A percentile compares a stretch with the other conserved stretches of the same genome.
phyloP scores from a whole-genome alignment of 176 grass and related monocot species.

The Aegilops speltoides region DNA sequence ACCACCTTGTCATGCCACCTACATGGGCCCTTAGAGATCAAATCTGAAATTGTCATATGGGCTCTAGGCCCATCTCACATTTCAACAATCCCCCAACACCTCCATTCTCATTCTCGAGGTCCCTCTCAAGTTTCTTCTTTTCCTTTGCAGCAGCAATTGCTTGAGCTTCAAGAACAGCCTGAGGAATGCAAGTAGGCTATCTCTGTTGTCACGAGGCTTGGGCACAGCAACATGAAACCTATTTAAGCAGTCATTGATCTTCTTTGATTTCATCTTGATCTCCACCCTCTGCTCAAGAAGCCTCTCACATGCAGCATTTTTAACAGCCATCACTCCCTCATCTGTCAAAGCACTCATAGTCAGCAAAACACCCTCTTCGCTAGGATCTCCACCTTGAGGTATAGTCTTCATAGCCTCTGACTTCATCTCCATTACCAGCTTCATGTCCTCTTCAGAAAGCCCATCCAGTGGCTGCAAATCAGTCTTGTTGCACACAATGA shows the following conservation, averaged over 20 bases:
- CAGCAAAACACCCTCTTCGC: slow-evolving; percentile 57
- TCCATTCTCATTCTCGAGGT: slow-evolving; percentile 70
- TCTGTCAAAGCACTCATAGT: slow-evolving; percentile 83
- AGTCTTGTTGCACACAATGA: slow-evolving; percentile 79
- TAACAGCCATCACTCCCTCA: slow-evolving; percentile 70
- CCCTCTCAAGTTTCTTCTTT: slow-evolving; percentile 67
- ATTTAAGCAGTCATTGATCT: slow-evolving; percentile 55
- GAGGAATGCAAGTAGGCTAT: slow-evolving; percentile 50
- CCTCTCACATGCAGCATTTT: slow-evolving; percentile 61
- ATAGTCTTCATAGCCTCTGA: slow-evolving; percentile 58
- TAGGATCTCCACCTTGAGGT: slow-evolving; percentile 46
- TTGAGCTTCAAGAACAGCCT: slow-evolving; percentile 40
- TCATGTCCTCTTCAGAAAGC: slow-evolving; percentile 67
- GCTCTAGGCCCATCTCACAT: too few species aligned
- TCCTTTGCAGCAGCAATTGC: slow-evolving; percentile 46
- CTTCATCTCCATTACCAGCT: slow-evolving; percentile 65
- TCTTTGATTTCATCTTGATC: slow-evolving; percentile 62
- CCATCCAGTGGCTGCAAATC: slow-evolving; percentile 68
- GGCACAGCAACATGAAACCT: slow-evolving; percentile 84
- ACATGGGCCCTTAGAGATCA: too few species aligned
- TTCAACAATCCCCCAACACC: slow-evolving; percentile 80
- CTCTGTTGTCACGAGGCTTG: slow-evolving; percentile 72
- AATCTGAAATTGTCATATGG: too few species aligned
- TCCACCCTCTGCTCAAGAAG: slow-evolving; percentile 62
- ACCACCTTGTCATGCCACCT: too few species aligned